phyloP scores from a whole-genome alignment of 768 basidiomycete genomes.

The Phylloporus scabripes region DNA sequence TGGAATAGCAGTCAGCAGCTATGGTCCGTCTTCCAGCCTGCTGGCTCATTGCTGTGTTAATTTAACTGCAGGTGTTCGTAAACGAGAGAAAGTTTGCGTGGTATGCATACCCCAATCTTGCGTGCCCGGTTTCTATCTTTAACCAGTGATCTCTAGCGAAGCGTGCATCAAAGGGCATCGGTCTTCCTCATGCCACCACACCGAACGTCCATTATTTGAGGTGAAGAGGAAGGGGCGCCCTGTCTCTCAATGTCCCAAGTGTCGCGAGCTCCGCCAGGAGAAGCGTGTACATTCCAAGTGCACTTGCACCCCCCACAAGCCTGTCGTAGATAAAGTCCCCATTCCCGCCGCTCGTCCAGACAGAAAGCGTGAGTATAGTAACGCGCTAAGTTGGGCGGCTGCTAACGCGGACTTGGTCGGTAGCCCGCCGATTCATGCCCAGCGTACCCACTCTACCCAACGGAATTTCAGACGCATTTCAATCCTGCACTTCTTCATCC shows the following conservation, averaged over 20 bases:
- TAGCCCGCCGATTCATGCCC: constrained; percentile 65
- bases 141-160: constrained; percentile 45
- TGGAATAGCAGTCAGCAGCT: constrained; percentile 6
- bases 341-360: constrained; percentile 30
- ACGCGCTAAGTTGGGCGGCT: constrained; percentile 3
- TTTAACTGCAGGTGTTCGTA: constrained; percentile 53
- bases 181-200: constrained; percentile 82
- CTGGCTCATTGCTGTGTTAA: background rate
- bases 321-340: constrained; percentile 25
- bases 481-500: constrained; percentile 22
- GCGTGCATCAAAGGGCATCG: constrained; percentile 95
- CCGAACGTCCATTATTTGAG: constrained; percentile 85
- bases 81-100: constrained; percentile 74
- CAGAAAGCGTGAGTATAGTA: constrained; percentile 27
- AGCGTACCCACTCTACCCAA: constrained; percentile 70
- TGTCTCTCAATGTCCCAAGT: constrained; percentile 82
- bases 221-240: constrained; percentile 93
- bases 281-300: constrained; percentile 81
- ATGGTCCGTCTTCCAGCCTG: constrained; percentile 19
- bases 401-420: constrained; percentile 8
- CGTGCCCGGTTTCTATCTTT: constrained; percentile 6
- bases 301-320: constrained; percentile 50
- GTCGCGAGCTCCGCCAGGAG: constrained; percentile 75
- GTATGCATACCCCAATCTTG: constrained; percentile 35
- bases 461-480: constrained; percentile 54